These are phyloP conservation scores for Torulaspora gathmanii DNA, from an alignment of 805 yeast species.

Conservation along the genomic window DNA sequence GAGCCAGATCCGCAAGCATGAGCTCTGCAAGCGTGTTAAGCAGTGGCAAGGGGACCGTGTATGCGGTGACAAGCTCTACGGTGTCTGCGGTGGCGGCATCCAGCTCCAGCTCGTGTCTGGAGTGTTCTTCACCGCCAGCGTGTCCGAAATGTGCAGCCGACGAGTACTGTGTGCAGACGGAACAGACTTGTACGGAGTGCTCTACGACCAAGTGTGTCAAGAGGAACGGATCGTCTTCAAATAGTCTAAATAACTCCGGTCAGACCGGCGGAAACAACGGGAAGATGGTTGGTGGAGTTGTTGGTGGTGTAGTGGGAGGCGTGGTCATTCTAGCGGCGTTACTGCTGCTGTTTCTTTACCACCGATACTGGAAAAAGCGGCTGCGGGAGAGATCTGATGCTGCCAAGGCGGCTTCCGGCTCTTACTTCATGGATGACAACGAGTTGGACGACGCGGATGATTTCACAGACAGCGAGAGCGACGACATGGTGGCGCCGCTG, in stretches of 20 bases:
- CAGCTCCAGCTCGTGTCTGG: conserved; percentile 38
- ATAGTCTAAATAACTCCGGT: conserved; percentile 11
- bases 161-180: conserved; percentile 51
- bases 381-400: conserved; percentile 30
- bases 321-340: conserved; percentile 37
- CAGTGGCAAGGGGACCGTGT: not conserved
- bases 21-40: conserved; percentile 3
- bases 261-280: conserved; percentile 38
- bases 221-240: conserved; percentile 17
- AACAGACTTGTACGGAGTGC: conserved; percentile 55
- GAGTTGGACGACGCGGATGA: conserved; percentile 26
- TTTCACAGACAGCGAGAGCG: conserved; percentile 22
- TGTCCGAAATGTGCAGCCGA: conserved; percentile 54
- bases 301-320: conserved; percentile 53
- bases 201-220: conserved; percentile 50
- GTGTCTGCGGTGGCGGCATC: conserved; percentile 8
- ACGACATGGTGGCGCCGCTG: conserved; percentile 7
- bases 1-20: conserved; percentile 1
- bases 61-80: conserved; percentile 2
- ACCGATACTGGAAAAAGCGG: conserved; percentile 42
- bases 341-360: conserved; percentile 39
- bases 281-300: conserved; percentile 68
- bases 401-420: conserved; percentile 23
- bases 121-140: conserved; percentile 38
- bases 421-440: conserved; percentile 24